Base-by-base conservation (phyloP, 129 eudicot species). In the Flaveria robusta region DNA sequence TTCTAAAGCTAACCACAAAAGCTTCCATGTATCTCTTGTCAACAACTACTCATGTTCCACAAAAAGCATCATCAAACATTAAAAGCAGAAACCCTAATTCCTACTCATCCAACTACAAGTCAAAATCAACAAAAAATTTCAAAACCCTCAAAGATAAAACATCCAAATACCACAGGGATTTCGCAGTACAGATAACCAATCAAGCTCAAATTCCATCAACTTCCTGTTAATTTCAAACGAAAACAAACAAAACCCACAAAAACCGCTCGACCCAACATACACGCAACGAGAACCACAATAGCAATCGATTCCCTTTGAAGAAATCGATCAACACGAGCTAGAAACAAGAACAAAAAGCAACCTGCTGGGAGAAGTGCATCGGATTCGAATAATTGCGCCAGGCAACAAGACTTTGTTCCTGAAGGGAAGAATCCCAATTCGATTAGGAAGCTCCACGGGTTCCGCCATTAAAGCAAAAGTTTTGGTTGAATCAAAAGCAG, bases 311-410 rank as follows among this genome's bases (percentile, higher is more conserved):
- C 59, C 24, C 59, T 66, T 45, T 14, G 54, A n/a, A 46, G 46
- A 29, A 29, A 29, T 29, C 34, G 34, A 29, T 29, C 34, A 29
- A 29, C 4, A 47, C 34, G 64, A 59, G 50, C 46, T 26, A 7
- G 23, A 15, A 45, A 71, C 3, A 75, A 4, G 20, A 75, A 60
- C 1, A 29, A 19, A 15, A 41, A 9, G 9, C 4, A 9, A 95
- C 99, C 99, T 95, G 99, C 94, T 91, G 0, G 94, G 87, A 49
- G 97, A 89, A 77, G 97, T 95, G 90, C 99, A 95, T 42, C 93
- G 73, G 69, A 26, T 15, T 8, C 97, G 92, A 84, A 94, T 91
- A 12, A 94, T 87, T 0, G 99, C 99, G 51, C 97, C 99, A 9
- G 99, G 99, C 76, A 91, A 83, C 80, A 94, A 81, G 0, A 91